Conservation (phyloP, 495 filamentous ascomycete genomes). For the Tuber borchii region DNA sequence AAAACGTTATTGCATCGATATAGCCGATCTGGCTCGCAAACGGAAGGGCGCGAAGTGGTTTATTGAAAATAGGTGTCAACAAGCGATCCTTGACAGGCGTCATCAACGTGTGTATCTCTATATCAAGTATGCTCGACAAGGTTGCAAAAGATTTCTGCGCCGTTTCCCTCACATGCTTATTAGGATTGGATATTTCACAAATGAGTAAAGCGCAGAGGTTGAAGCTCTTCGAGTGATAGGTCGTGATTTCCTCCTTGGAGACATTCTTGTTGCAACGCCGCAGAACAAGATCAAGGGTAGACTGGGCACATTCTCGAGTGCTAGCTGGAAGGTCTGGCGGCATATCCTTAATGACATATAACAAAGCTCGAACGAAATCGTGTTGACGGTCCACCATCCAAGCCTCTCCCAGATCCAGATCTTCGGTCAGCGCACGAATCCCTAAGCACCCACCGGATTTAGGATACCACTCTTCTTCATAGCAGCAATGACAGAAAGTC, state of each 20-base stretch:
- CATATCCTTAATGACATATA: conserved; percentile 97
- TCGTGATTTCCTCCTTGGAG: conserved; percentile 67
- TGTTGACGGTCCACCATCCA: conserved; percentile 76
- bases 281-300: conserved; percentile 71
- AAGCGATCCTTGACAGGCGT: conserved; percentile 79
- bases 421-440: conserved; percentile 72
- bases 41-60: conserved; percentile 84
- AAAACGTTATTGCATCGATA: conserved; percentile 94
- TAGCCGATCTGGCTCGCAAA: conserved; percentile 93
- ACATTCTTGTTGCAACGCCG: conserved; percentile 64
- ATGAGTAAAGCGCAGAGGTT: conserved; percentile 77
- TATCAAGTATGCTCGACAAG: conserved; percentile 65
- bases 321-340: conserved; percentile 82
- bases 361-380: conserved; percentile 76
- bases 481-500: conserved; percentile 85
- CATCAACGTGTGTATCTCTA: conserved; percentile 77
- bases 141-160: conserved; percentile 74
- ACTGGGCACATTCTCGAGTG: conserved; percentile 71
- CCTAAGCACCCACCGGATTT: conserved; percentile 88
- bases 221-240: conserved; percentile 55
- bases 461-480: conserved; percentile 95
- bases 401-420: conserved; percentile 69
- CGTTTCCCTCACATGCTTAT: conserved; percentile 80
- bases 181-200: conserved; percentile 85
- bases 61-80: conserved; percentile 81